Base-by-base conservation (phyloP, 2,329 filamentous ascomycete genomes). In the Penicillium corylophilum region DNA sequence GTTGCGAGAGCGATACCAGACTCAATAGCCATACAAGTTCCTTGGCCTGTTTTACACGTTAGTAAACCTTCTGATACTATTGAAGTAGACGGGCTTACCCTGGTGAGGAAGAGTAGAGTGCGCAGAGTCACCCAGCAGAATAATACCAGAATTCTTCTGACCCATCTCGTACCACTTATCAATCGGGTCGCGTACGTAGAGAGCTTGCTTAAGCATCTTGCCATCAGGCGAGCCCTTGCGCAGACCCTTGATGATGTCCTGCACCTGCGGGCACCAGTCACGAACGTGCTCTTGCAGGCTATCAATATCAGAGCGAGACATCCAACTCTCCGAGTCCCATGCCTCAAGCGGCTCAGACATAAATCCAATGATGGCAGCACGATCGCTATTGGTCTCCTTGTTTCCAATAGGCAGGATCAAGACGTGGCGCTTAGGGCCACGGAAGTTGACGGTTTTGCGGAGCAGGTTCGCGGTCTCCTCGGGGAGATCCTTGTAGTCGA, bases 361-460 rank as follows among this genome's bases (percentile, higher is more conserved):
- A 39, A 72, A 72, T 4, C 64, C 69, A 46, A 72, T 71, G 7
- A 72, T 52, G 1, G 63, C 70, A 2, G 69, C 68, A 15, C 67
- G 61, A 40, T 67, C 61, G 4, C 62, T 68, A 5, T 61, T 46
- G 4, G 64, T 66, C 41, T 69, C 67, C 16, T 64, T 50, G 41
- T 72, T 72, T 1, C 70, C 69, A 42, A 72, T 71, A 5, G 70
- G 70, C n/a, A 72, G 56, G 20, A 67, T 66, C 24, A 72, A 54
- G n/a, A 72, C 57, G 41, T 72, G 70, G 13, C 64, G 50, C 38
- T 59, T 56, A 31, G 68, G 64, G 22, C 64, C 64, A 40, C 63
- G 63, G 57, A 71, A 72, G 48, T 71, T 70, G 29, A 70, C 66
- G 4, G 67, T 70, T 48, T 61, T 67, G 31, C 65, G 63, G 3